Conservation (phyloP, 495 filamentous ascomycete genomes). For the Jackrogersella minutella region DNA sequence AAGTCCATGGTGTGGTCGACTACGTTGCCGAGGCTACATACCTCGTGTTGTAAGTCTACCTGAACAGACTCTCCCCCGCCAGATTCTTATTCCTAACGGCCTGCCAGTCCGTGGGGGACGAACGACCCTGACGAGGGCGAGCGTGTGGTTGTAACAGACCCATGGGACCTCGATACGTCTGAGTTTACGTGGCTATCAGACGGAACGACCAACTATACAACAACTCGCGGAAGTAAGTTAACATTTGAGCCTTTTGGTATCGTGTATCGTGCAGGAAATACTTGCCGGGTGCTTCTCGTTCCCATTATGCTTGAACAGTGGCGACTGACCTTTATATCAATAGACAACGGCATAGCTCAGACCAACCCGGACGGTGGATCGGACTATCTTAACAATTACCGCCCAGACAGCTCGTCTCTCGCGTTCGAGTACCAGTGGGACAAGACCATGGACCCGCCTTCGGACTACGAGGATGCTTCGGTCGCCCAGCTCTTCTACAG, state of each 20-base stretch:
- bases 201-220: constrained; percentile 50
- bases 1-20: constrained; percentile 55
- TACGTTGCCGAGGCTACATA: constrained; percentile 59
- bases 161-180: constrained; percentile 47
- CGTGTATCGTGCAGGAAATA: not conserved
- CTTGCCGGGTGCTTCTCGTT: too few species aligned
- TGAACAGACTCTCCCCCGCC: not conserved
- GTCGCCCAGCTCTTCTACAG: constrained; percentile 64
- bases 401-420: constrained; percentile 47
- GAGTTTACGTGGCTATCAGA: constrained; percentile 56
- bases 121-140: constrained; percentile 57
- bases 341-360: constrained; percentile 58
- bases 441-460: constrained; percentile 42
- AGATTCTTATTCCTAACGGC: constrained; percentile 29
- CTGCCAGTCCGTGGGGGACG: constrained; percentile 50
- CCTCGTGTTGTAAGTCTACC: constrained; percentile 52
- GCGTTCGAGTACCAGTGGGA: constrained; percentile 54
- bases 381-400: constrained; percentile 52
- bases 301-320: not conserved
- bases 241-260: not conserved
- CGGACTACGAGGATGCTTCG: constrained; percentile 53
- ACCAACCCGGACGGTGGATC: constrained; percentile 51
- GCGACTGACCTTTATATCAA: constrained; percentile 12
- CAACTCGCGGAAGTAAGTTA: constrained; percentile 54
- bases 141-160: constrained; percentile 49